Base-by-base conservation (phyloP, 2,329 filamentous ascomycete species). In the Cyphellophora attinorum region DNA sequence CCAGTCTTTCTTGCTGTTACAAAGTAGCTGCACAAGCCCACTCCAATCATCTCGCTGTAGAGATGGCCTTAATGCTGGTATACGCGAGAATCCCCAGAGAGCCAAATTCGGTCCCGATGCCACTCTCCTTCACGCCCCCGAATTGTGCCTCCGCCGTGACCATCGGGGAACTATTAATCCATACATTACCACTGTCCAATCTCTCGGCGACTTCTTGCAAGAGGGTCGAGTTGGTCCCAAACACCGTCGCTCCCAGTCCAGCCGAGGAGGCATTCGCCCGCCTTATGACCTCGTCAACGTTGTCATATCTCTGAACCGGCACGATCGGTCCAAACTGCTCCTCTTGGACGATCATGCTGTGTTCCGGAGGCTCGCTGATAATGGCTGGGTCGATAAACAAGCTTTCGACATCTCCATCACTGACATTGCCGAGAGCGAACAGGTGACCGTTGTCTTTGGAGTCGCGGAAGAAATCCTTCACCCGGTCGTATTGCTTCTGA, bases 311-410 rank as follows among this genome's bases (percentile, higher is more conserved):
- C 31, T 79, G 49, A 5, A 81, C 56, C 0, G 78, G 77, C 1
- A 81, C 62, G 19, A 83, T 73, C 0, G 78, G 78, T n/a, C 29
- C 73, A 44, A 78, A 78, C 6, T 72, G 68, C 49, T 79, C 74
- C 44, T 77, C 74, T 19, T 58, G 53, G 8, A 76, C 71, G 13
- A 77, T 60, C 5, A 63, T 54, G 2, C 70, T 67, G 25, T 67
- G 58, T 41, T 74, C 69, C 0, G 68, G 64, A 17, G 73, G 72
- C 38, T 70, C 68, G 15, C 68, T 61, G 14, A 78, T 65, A 34
- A 79, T 72, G 1, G 72, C 74, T 1, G 74, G 73, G 13, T 64
- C 54, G 41, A 78, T 61, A 57, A 73, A 75, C 54, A 67, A 76
- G 2, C 72, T 74, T 35, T 65, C 53, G 18, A 52, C 51, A 1